A percentile compares a stretch with the other conserved stretches of the same genome.
phyloP scores from a whole-genome alignment of 306 rosid genomes.

The Ochetophila trinervis region DNA sequence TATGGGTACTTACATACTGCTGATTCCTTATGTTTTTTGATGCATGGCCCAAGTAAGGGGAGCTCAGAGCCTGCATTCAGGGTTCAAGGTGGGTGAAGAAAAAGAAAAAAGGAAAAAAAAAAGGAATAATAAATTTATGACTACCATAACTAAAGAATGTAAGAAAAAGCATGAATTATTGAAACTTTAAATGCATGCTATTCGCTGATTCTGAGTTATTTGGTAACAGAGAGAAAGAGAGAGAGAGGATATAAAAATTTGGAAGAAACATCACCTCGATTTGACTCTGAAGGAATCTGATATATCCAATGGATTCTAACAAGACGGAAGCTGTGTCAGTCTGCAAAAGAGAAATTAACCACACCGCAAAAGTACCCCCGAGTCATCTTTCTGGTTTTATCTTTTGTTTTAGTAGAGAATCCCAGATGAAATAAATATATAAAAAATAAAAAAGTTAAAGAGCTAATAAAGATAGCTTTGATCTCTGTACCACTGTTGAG shows the following conservation, averaged over 20 bases:
- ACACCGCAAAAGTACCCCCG: constrained; percentile 17
- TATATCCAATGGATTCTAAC: constrained; percentile 80
- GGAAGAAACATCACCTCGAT: constrained; percentile 68
- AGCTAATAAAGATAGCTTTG: not conserved
- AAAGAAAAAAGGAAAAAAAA: too few relatives aligned
- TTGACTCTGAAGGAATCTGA: constrained; percentile 84
- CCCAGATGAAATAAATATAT: not conserved
- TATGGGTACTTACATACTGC: constrained; percentile 47
- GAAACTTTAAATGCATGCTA: constrained; percentile 53
- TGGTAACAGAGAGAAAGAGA: constrained; percentile 9
- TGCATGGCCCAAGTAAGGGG: constrained; percentile 66
- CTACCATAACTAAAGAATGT: constrained; percentile 42
- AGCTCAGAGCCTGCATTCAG: constrained; percentile 77
- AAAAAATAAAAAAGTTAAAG: not conserved
- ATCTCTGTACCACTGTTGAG: not conserved
- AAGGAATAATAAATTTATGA: constrained; percentile 26
- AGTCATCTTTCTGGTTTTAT: constrained; percentile 36
- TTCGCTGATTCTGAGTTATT: constrained; percentile 29
- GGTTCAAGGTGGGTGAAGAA: constrained; percentile 6
- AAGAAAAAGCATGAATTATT: constrained; percentile 31
- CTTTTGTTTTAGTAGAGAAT: constrained; percentile 33
- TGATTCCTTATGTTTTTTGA: constrained; percentile 57
- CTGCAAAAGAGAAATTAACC: constrained; percentile 68
- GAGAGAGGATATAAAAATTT: not conserved
- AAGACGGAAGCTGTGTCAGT: constrained; percentile 97